Evolutionary conservation across 2,329 filamentous ascomycete species (phyloP), one percentile per base, ranked within the genome.

Genomic region (Capronia coronata): DNA sequence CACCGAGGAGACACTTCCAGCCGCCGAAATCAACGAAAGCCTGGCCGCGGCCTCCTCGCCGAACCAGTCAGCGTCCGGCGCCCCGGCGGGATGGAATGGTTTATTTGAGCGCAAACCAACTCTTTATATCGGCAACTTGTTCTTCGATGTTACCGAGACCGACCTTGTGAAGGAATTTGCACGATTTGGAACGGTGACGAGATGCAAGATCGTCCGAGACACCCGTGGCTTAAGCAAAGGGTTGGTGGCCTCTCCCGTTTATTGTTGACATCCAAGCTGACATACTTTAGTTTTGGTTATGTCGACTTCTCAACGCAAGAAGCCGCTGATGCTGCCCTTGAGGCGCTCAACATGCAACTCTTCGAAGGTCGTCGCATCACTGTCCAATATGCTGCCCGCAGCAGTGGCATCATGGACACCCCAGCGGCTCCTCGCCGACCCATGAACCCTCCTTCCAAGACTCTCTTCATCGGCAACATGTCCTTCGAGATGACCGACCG

Each of bases 391-490:
- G 76, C 81, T 55, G 59, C 63, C 34, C 46, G 55, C 39, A 55
- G 52, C 41, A 25, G 25, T 3, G 38, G 21, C n/a, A 25, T 3
- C 19, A 18, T 41, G 23, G 29, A 43, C 47, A 30, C 23, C 2
- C 22, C 9, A 3, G 18, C 6, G 39, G 40, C 13, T 13, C 16
- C 29, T 27, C 25, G 39, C 44, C 23, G 37, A 43, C 38, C 54
- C 2, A 39, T 48, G 14, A 72, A 72, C 60, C 59, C 69, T 34
- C 81, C 82, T 2, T 77, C 77, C 44, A 79, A 76, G 63, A 86
- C 83, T 1, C 71, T 94, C 27, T 94, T 85, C 72, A 79, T 95
- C 59, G 87, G 88, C 59, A 93, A 93, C 72, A 80, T 95, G 68
- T 82, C 86, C 9, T 93, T 86, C 64, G 86, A 94, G 69, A 84